Percentiles rank a stretch among this genome's conserved stretches.
Evolutionary conservation across 2,329 filamentous ascomycete genomes (phyloP).

Genomic region (Fusarium bulbicola): DNA sequence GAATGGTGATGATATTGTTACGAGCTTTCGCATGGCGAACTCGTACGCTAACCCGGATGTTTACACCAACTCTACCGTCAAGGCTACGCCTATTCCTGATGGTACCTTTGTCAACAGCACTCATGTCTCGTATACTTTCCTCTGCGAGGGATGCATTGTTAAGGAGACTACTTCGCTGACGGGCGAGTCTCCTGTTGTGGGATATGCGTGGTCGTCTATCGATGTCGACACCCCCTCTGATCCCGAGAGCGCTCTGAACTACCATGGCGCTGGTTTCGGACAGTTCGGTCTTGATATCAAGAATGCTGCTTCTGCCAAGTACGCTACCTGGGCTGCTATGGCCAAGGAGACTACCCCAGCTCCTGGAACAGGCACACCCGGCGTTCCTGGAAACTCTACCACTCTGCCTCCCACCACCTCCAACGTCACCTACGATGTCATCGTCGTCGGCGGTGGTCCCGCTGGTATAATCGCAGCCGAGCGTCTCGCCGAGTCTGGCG

Average conservation of each 20-base stretch:
- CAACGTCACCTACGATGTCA: slow-evolving; percentile 41
- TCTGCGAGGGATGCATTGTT: slow-evolving; percentile 57
- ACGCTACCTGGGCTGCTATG: slow-evolving; percentile 39
- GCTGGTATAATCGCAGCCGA: slow-evolving; percentile 42
- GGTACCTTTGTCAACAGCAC: slow-evolving; percentile 63
- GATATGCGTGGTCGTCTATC: slow-evolving; percentile 52
- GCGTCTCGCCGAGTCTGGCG: slow-evolving; percentile 37
- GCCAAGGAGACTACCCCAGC: slow-evolving; percentile 32
- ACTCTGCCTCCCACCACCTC: slow-evolving; percentile 24
- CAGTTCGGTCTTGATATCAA: slow-evolving; percentile 47
- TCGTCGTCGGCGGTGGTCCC: slow-evolving; percentile 40
- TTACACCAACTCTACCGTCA: slow-evolving; percentile 53
- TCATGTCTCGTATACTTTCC: slow-evolving; percentile 63
- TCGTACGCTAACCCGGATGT: slow-evolving; percentile 58
- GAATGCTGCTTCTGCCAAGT: slow-evolving; percentile 46
- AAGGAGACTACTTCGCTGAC: slow-evolving; percentile 47
- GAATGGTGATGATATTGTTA: slow-evolving; percentile 53
- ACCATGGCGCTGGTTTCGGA: slow-evolving; percentile 53
- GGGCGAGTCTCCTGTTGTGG: slow-evolving; percentile 44
- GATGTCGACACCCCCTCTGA: slow-evolving; percentile 47
- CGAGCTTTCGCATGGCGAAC: slow-evolving; percentile 44
- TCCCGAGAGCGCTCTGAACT: slow-evolving; percentile 47
- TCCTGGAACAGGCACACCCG: slow-evolving; percentile 7
- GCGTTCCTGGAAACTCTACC: slow-evolving; percentile 16
- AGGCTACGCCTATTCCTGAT: slow-evolving; percentile 55